Evolutionary conservation across 352 stramenopile genomes (phyloP).

Genomic region (Phytophthora citricola): DNA sequence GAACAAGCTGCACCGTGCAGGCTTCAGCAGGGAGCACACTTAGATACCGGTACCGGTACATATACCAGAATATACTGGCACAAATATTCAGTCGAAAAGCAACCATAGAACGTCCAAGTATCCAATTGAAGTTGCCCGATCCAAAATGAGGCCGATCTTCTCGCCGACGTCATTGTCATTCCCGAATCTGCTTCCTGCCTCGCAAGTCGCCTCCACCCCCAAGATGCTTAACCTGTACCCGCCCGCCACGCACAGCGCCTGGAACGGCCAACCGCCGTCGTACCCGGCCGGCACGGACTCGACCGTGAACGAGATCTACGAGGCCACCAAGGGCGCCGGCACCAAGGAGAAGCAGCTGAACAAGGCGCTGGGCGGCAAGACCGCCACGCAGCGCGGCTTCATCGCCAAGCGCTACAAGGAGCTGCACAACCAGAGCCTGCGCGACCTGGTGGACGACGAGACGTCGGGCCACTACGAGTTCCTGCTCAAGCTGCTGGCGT

Average conservation of each 20-base stretch:
- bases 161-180: constrained; percentile 14
- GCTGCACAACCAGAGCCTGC: constrained; percentile 66
- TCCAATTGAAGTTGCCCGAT: constrained; percentile 15
- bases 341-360: constrained; percentile 71
- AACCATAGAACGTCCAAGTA: constrained; percentile 2
- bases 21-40: too few relatives aligned
- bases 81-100: constrained; percentile 13
- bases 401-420: constrained; percentile 79
- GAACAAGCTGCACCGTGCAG: too few relatives aligned
- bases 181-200: constrained; percentile 23
- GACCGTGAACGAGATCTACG: constrained; percentile 64
- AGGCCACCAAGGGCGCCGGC: constrained; percentile 72
- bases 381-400: constrained; percentile 61
- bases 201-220: constrained; percentile 20
- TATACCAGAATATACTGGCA: not conserved
- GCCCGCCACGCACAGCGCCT: constrained; percentile 66
- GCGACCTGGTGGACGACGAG: constrained; percentile 67
- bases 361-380: constrained; percentile 68
- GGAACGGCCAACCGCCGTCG: constrained; percentile 51
- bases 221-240: constrained; percentile 86
- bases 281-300: constrained; percentile 65
- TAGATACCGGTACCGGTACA: too few relatives aligned
- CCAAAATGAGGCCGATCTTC: not conserved
- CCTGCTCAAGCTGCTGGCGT: constrained; percentile 63
- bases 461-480: constrained; percentile 70